Conservation (phyloP, 2,329 filamentous ascomycete genomes). For the Sclerotinia subarctica region DNA sequence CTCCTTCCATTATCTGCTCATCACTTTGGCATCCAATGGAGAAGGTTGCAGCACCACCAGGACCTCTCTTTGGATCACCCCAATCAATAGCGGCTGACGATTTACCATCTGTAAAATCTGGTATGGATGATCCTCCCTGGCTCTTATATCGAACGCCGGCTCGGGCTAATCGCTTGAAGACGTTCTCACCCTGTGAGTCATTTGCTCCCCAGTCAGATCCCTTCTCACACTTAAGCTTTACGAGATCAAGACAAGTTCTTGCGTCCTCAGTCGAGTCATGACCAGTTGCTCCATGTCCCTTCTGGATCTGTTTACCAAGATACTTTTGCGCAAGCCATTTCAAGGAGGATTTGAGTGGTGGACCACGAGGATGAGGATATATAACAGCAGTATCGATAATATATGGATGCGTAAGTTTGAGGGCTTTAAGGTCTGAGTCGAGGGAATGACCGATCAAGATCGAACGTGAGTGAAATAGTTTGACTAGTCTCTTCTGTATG, state of each 20-base stretch:
- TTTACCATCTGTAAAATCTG: slow-evolving; percentile 52
- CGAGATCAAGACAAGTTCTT: slow-evolving; percentile 82
- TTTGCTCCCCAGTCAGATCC: slow-evolving; percentile 81
- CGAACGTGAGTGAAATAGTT: slow-evolving; percentile 67
- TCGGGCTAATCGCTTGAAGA: slow-evolving; percentile 77
- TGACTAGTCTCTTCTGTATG: slow-evolving; percentile 73
- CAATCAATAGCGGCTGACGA: slow-evolving; percentile 81
- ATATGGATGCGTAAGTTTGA: slow-evolving; percentile 86
- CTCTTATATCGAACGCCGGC: slow-evolving; percentile 60
- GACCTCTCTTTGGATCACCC: slow-evolving; percentile 69
- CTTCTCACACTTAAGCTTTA: slow-evolving; percentile 94
- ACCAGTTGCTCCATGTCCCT: slow-evolving; percentile 55
- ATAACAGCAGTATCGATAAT: slow-evolving; percentile 88
- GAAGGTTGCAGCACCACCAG: slow-evolving; percentile 54
- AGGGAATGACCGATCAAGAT: slow-evolving; percentile 79
- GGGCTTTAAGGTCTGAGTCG: slow-evolving; percentile 77
- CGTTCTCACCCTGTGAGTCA: slow-evolving; percentile 76
- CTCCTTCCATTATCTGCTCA: slow-evolving; percentile 53
- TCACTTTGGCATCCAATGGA: slow-evolving; percentile 57
- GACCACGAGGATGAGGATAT: slow-evolving; percentile 85
- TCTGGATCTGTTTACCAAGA: slow-evolving; percentile 83
- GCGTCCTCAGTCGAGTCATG: slow-evolving; percentile 95
- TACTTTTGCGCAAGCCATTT: slow-evolving; percentile 89
- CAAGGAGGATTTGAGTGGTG: slow-evolving; percentile 83
- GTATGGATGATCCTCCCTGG: slow-evolving; percentile 57